A percentile compares a stretch with the other conserved stretches of the same genome.
phyloP scores from a whole-genome alignment of 495 filamentous ascomycete genomes.

The Aspergillus campestris region DNA sequence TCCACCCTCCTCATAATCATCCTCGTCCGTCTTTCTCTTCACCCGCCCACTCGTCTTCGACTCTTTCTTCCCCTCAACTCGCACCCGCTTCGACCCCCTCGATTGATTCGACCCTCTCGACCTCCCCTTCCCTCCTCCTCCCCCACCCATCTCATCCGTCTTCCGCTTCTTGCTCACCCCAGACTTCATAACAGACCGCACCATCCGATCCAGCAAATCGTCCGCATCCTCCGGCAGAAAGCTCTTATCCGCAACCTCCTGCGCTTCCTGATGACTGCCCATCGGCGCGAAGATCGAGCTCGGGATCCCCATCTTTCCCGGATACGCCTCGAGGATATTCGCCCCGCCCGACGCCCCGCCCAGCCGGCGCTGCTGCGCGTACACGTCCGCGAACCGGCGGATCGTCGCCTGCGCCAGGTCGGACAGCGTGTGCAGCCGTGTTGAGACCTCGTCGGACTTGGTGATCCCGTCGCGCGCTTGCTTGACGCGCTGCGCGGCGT shows the following conservation, averaged over 20 bases:
- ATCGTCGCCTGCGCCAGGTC: slow-evolving; percentile 82
- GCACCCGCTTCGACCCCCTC: too few relatives aligned
- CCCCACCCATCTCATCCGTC: slow-evolving; percentile 21
- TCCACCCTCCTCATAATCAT: slow-evolving; percentile 34
- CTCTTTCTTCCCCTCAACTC: too few relatives aligned
- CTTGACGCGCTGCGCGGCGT: slow-evolving; percentile 89
- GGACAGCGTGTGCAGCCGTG: slow-evolving; percentile 69
- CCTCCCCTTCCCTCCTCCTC: slow-evolving; percentile 34
- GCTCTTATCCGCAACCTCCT: slow-evolving; percentile 73
- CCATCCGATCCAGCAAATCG: slow-evolving; percentile 63
- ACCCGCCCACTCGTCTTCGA: too few relatives aligned
- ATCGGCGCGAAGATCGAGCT: slow-evolving; percentile 67
- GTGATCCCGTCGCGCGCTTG: slow-evolving; percentile 73
- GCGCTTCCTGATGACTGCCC: slow-evolving; percentile 65
- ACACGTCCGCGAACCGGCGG: slow-evolving; percentile 62
- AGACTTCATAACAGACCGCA: slow-evolving; percentile 30
- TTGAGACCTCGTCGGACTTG: slow-evolving; percentile 42
- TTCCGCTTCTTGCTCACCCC: slow-evolving; percentile 11
- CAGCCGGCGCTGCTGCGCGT: slow-evolving; percentile 41
- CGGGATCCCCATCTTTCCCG: slow-evolving; percentile 73
- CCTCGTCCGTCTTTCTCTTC: slow-evolving; percentile 33
- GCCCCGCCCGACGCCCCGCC: slow-evolving; percentile 59
- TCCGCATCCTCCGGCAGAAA: slow-evolving; percentile 77
- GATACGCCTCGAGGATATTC: slow-evolving; percentile 67
- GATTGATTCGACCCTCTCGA: slow-evolving; percentile 19